Evolutionary conservation across 2,329 filamentous ascomycete species (phyloP).

Genomic region (Neurospora sp.): DNA sequence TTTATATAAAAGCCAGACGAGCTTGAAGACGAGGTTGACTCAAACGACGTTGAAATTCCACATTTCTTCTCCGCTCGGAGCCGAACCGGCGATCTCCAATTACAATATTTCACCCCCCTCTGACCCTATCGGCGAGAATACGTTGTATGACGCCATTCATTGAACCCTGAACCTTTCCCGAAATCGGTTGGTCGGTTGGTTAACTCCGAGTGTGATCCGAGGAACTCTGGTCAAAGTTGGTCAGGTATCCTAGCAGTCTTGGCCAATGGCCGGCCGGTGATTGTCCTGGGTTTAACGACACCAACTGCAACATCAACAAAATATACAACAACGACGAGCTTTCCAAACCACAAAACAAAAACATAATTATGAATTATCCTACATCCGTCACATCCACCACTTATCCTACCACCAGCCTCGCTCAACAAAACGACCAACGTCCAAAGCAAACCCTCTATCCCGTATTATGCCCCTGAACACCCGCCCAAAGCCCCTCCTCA

Average conservation of each 20-base stretch:
- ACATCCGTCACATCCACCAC: background rate
- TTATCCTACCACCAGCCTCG: background rate
- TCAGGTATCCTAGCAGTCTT: background rate
- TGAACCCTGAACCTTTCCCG: background rate
- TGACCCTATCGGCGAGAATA: background rate
- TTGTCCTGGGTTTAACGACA: background rate
- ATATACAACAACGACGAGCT: background rate
- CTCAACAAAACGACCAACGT: background rate
- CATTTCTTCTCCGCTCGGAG: background rate
- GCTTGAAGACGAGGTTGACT: background rate
- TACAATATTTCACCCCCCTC: background rate
- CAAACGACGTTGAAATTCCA: background rate
- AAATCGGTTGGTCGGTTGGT: background rate
- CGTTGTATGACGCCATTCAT: background rate
- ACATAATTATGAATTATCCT: background rate
- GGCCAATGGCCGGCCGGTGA: background rate
- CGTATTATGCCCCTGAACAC: background rate
- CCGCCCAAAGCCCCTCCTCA: background rate
- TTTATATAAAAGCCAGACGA: background rate
- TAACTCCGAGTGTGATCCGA: no score
- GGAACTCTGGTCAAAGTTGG: background rate
- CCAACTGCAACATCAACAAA: background rate
- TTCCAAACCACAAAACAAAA: background rate
- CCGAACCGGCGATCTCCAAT: background rate
- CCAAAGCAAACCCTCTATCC: background rate